phyloP scores from a whole-genome alignment of 306 rosid genomes.

The Sindora glabra region DNA sequence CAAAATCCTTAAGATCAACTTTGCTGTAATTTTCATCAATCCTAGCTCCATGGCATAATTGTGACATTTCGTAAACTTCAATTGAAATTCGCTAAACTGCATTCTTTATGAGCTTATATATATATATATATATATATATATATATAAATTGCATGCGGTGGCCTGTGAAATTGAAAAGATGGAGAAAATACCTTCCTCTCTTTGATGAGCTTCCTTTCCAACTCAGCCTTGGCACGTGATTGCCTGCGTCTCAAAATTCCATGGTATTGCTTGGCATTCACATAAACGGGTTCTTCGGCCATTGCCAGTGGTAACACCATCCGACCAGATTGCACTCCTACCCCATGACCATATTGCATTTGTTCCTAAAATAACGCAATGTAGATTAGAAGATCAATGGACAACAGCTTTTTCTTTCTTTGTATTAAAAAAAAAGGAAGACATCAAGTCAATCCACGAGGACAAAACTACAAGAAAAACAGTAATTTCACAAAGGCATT shows the following conservation, averaged over 20 bases:
- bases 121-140: too few species aligned
- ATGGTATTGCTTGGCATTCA: constrained; percentile 39
- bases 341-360: neutral
- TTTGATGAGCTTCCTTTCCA: constrained; percentile 20
- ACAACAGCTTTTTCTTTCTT: too few species aligned
- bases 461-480: neutral
- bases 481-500: too few species aligned
- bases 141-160: too few species aligned
- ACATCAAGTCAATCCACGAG: neutral
- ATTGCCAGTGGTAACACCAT: constrained; percentile 21
- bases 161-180: too few species aligned
- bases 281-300: constrained; percentile 38
- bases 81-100: too few species aligned
- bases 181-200: constrained; percentile 18
- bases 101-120: too few species aligned
- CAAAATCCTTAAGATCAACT: too few species aligned
- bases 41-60: too few species aligned
- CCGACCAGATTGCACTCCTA: constrained; percentile 9
- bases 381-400: neutral
- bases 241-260: constrained; percentile 38
- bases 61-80: too few species aligned
- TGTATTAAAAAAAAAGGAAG: neutral
- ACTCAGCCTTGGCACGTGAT: constrained; percentile 35
- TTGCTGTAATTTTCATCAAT: too few species aligned
- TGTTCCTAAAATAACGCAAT: neutral